These are phyloP conservation scores for Blastobotrys arbuscula DNA, from an alignment of 1,139 yeast genomes.

Conservation along the genomic window DNA sequence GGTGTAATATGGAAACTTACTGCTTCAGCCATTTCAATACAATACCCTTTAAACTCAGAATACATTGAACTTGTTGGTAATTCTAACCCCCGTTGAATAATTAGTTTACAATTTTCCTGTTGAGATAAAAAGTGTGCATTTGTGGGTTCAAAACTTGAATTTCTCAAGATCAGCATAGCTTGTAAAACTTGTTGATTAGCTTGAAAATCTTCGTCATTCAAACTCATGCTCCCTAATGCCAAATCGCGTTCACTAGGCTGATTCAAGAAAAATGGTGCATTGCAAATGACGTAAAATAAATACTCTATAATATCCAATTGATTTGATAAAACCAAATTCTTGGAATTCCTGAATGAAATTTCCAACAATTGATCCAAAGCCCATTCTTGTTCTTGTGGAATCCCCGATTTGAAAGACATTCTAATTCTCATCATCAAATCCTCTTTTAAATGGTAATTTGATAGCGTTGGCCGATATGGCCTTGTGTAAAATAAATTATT, in stretches of 20 bases:
- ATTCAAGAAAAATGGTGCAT: conserved; percentile 14
- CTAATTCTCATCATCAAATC: conserved; percentile 43
- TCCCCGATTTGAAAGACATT: conserved; percentile 58
- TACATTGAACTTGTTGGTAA: conserved; percentile 38
- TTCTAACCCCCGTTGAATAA: conserved; percentile 46
- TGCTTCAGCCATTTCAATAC: conserved; percentile 78
- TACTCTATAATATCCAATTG: conserved; percentile 22
- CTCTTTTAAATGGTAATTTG: conserved; percentile 3
- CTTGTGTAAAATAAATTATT: conserved; percentile 26
- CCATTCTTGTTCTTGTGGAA: conserved; percentile 59
- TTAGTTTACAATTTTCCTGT: conserved; percentile 31
- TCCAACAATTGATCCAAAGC: conserved; percentile 57
- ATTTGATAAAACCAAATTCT: conserved; percentile 44
- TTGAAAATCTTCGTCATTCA: conserved; percentile 28
- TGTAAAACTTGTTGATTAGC: conserved; percentile 49
- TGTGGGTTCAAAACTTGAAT: conserved; percentile 73
- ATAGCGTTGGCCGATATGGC: conserved; percentile 10
- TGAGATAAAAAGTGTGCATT: conserved; percentile 77
- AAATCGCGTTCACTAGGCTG: conserved; percentile 5
- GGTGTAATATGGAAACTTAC: conserved; percentile 79
- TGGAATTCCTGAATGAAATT: conserved; percentile 48
- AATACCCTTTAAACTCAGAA: conserved; percentile 61
- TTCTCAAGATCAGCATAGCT: conserved; percentile 66
- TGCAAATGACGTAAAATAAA: conserved; percentile 2
- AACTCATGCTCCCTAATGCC: conserved; percentile 12